Conservation (phyloP, 495 filamentous ascomycete species). For the Aspergillus funiculosus region DNA sequence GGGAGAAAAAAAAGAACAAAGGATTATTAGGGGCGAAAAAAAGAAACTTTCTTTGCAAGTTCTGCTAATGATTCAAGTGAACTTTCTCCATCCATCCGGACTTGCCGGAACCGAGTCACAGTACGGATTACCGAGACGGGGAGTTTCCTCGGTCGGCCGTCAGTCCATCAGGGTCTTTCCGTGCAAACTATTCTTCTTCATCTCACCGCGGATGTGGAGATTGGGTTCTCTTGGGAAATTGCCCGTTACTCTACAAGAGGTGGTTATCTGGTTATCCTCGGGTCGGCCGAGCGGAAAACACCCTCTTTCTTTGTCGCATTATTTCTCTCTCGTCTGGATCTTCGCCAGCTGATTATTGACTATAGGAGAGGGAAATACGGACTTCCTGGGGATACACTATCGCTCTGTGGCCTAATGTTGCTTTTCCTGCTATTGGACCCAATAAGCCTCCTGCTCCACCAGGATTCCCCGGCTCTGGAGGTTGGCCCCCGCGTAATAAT, state of each 20-base stretch:
- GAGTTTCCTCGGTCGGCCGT: background rate
- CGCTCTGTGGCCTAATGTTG: too few relatives aligned
- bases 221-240: background rate
- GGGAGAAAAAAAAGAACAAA: background rate
- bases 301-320: background rate
- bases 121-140: background rate
- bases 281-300: conserved; percentile 16
- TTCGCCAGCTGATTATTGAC: too few relatives aligned
- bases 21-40: background rate
- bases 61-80: too few relatives aligned
- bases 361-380: too few relatives aligned
- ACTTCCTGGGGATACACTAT: too few relatives aligned
- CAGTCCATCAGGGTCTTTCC: conserved; percentile 1
- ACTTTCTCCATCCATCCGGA: background rate
- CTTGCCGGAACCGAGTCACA: background rate
- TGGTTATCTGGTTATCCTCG: background rate
- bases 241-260: background rate
- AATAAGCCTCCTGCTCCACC: too few relatives aligned
- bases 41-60: too few relatives aligned
- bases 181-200: too few relatives aligned
- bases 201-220: background rate
- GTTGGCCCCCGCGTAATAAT: too few relatives aligned
- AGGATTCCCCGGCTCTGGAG: too few relatives aligned
- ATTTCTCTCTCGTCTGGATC: background rate
- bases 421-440: too few relatives aligned